Evolutionary conservation across 371 early-diverging fungal genomes (phyloP).

Genomic region (Mucor piriformis): DNA sequence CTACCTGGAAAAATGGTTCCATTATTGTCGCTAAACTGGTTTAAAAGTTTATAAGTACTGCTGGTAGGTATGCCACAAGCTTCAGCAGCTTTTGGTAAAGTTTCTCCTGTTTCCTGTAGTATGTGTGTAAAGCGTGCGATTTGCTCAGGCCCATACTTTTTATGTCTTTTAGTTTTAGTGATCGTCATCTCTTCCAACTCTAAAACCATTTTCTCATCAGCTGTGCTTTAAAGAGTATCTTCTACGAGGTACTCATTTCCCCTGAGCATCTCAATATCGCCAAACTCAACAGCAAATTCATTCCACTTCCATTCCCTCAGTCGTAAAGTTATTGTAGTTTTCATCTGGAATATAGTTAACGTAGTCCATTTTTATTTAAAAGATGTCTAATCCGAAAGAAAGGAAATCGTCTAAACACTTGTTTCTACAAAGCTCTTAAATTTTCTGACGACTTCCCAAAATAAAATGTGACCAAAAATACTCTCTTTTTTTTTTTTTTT

Average conservation of each 20-base stretch:
- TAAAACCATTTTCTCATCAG: too few relatives aligned
- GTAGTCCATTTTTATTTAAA: slow-evolving; percentile 3
- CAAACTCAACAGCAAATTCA: slow-evolving; percentile 18
- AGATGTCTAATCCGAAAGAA: slow-evolving; percentile 11
- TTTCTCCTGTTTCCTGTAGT: slow-evolving; percentile 15
- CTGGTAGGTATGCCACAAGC: slow-evolving; percentile 17
- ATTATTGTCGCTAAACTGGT: slow-evolving; percentile 9
- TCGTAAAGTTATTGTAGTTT: slow-evolving; percentile 17
- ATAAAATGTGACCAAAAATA: too few relatives aligned
- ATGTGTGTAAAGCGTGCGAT: slow-evolving; percentile 8
- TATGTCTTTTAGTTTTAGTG: neutral
- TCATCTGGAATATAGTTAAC: slow-evolving; percentile 12
- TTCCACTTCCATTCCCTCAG: slow-evolving; percentile 12
- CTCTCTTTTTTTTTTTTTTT: too few relatives aligned
- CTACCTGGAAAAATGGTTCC: slow-evolving; percentile 9
- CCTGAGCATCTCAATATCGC: slow-evolving; percentile 9
- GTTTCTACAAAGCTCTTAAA: too few relatives aligned
- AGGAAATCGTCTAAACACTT: slow-evolving; percentile 8
- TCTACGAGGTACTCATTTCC: slow-evolving; percentile 15
- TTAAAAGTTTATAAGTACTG: slow-evolving; percentile 13
- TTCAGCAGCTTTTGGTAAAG: slow-evolving; percentile 14
- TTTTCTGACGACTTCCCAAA: too few relatives aligned
- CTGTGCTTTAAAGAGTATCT: slow-evolving; percentile 13
- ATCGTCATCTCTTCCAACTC: too few relatives aligned
- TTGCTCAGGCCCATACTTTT: too few relatives aligned